Evolutionary conservation across 176 grass and related monocot genomes (phyloP).

Genomic region (Alopecurus myosuroides): DNA sequence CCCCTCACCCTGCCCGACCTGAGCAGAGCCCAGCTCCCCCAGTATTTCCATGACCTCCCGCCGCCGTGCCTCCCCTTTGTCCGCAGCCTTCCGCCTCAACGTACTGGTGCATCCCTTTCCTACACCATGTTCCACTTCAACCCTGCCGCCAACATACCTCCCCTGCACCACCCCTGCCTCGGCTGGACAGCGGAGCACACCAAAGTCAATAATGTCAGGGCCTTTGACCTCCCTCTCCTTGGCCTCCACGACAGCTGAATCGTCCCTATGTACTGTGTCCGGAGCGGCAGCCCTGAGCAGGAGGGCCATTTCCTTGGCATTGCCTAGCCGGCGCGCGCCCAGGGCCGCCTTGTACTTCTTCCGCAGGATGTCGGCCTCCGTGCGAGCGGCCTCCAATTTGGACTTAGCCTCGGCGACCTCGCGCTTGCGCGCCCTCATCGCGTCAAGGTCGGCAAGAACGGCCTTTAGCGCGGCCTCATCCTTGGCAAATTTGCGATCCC

Average conservation of each 20-base stretch:
- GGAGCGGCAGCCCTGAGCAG: not conserved
- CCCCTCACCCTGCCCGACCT: not conserved
- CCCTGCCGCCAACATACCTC: not conserved
- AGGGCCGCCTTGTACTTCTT: not conserved
- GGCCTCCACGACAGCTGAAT: not conserved
- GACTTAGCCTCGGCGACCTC: not conserved
- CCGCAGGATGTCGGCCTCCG: not conserved
- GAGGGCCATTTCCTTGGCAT: not conserved
- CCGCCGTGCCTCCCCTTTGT: not conserved
- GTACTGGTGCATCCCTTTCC: not conserved
- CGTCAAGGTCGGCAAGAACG: not conserved
- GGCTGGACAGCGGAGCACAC: not conserved
- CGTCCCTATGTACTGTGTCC: not conserved
- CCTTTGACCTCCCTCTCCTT: not conserved
- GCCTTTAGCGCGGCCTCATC: not conserved
- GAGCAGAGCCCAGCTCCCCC: not conserved
- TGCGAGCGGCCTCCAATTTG: not conserved
- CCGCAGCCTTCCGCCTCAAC: not conserved
- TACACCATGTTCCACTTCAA: not conserved
- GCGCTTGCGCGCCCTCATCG: not conserved
- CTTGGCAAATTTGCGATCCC: constrained; percentile 15
- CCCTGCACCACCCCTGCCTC: not conserved
- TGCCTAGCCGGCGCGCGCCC: not conserved
- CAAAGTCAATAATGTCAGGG: not conserved
- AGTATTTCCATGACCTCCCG: not conserved